Evolutionary conservation across 2,329 filamentous ascomycete species (phyloP), one percentile per base, ranked within the genome.

Genomic region (Neofusicoccum laricinum): DNA sequence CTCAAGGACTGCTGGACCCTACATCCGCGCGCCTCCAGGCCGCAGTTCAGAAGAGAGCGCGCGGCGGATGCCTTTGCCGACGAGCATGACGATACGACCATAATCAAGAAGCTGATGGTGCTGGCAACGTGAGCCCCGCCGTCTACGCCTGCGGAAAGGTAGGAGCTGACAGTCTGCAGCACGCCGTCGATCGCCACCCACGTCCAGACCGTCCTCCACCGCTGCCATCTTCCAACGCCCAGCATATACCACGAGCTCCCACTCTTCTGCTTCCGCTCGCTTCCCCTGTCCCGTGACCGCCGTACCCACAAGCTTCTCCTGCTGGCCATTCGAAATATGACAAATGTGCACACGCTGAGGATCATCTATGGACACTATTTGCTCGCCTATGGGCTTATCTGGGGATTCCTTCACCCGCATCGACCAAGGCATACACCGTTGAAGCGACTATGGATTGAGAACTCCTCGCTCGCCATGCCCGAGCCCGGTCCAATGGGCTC

Each of bases 401-500:
- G 75, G 2, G 76, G 76, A 32, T 76, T 82, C 65, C 73, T 82
- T 32, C 72, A 78, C 48, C 68, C 69, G 14, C 21, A 63, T 2
- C 68, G 76, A 17, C 66, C 70, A 11, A 71, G 71, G 2, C 67
- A 66, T 17, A 67, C 71, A 7, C 73, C 73, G 2, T 65, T 82
- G 14, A 72, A 76, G 11, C 77, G 72, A 59, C 72, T 82, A 4
- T 82, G 80, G 80, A 70, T 82, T 3, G 80, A 82, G 62, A 80
- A 76, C 61, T 79, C 77, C 64, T 75, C 74, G 15, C 68, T 80
- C 46, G 70, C 72, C 1, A 59, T 68, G 12, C 64, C 66, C 5
- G 63, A 68, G 14, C 67, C 71, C 34, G 67, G 69, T 2, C 55
- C 68, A 1, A 40, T 66, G 17, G 61, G 50, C 50, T 46, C 34